Evolutionary conservation across 148 eudicot genomes (phyloP).

Genomic region (Nepenthes mirabilis): DNA sequence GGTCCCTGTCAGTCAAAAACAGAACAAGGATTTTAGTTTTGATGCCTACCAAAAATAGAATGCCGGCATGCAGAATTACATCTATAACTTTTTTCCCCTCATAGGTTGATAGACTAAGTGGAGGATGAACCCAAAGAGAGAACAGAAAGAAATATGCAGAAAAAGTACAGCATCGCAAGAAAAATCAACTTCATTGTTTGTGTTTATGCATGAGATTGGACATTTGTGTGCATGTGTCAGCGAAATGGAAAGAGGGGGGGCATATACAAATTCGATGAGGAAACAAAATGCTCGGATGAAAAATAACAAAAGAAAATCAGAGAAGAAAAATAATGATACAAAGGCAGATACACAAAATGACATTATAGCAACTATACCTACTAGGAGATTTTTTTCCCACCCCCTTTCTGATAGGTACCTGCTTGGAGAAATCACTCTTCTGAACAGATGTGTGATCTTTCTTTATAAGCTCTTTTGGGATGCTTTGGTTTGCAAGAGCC

Average conservation of each 20-base stretch:
- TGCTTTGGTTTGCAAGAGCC: conserved; percentile 50
- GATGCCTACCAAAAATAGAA: too few relatives aligned
- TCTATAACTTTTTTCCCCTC: too few relatives aligned
- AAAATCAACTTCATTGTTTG: too few relatives aligned
- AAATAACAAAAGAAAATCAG: neutral
- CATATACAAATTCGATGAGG: too few relatives aligned
- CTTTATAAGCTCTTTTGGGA: conserved; percentile 25
- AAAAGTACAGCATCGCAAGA: too few relatives aligned
- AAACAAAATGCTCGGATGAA: neutral
- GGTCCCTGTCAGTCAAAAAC: conserved; percentile 39
- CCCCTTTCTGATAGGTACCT: conserved; percentile 19
- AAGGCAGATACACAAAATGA: neutral
- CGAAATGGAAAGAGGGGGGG: too few relatives aligned
- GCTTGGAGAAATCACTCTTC: conserved; percentile 24
- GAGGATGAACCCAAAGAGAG: too few relatives aligned
- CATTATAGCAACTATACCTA: neutral
- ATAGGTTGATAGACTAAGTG: too few relatives aligned
- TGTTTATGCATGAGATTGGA: too few relatives aligned
- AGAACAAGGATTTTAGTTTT: conserved; percentile 1
- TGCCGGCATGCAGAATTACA: too few relatives aligned
- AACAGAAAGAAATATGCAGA: too few relatives aligned
- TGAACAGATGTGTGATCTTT: conserved; percentile 19
- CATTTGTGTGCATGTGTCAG: too few relatives aligned
- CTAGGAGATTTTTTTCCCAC: neutral
- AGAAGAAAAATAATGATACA: neutral